A percentile compares a stretch with the other conserved stretches of the same genome.
Conservation (phyloP, 768 basidiomycete genomes). For the Tephrocybe sp. region DNA sequence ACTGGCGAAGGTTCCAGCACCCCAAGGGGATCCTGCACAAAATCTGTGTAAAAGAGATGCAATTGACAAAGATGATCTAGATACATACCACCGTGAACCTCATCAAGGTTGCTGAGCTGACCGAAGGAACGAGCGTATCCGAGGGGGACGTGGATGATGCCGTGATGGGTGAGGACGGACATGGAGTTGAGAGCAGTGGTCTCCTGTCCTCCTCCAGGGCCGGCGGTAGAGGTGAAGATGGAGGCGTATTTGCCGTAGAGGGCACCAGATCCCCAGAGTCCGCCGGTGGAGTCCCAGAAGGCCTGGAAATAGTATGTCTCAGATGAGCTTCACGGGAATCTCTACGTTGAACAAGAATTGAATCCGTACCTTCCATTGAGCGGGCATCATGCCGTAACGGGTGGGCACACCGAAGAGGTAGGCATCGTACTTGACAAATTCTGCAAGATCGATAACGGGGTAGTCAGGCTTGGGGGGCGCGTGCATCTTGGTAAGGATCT, state of each 20-base stretch:
- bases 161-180: slow-evolving; percentile 68
- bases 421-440: slow-evolving; percentile 61
- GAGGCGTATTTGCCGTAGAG: slow-evolving; percentile 75
- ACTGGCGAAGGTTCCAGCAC: slow-evolving; percentile 67
- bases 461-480: slow-evolving; percentile 72
- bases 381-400: slow-evolving; percentile 79
- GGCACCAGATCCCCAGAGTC: slow-evolving; percentile 55
- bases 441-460: slow-evolving; percentile 57
- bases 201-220: slow-evolving; percentile 83
- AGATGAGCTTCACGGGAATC: too few relatives aligned
- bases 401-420: slow-evolving; percentile 77
- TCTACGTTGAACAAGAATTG: too few relatives aligned
- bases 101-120: slow-evolving; percentile 38
- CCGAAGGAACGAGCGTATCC: slow-evolving; percentile 56
- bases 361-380: slow-evolving; percentile 65
- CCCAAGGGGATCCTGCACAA: slow-evolving; percentile 68
- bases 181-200: slow-evolving; percentile 48
- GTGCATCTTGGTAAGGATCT: slow-evolving; percentile 65
- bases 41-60: background rate
- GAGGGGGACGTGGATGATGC: slow-evolving; percentile 68
- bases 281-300: slow-evolving; percentile 80
- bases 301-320: too few relatives aligned
- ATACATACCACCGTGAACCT: slow-evolving; percentile 60
- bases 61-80: background rate
- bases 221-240: slow-evolving; percentile 69